Conservation (phyloP, 2,329 filamentous ascomycete genomes). For the Lachnellula suecica region DNA sequence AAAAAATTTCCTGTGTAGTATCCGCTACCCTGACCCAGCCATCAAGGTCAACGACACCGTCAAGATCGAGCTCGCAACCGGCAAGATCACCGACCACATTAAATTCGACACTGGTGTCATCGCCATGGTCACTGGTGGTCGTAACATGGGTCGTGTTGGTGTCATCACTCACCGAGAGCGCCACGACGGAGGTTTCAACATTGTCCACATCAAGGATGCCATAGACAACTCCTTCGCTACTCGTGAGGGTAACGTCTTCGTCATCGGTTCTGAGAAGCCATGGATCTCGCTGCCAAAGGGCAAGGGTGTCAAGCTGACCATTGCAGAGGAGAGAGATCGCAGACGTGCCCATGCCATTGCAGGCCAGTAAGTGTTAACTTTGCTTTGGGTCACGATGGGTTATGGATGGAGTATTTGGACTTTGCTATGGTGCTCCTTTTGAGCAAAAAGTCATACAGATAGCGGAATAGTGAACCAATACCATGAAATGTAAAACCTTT, state of each 20-base stretch:
- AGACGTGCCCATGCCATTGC: conserved; percentile 65
- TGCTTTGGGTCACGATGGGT: conserved; percentile 24
- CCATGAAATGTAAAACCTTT: conserved; percentile 22
- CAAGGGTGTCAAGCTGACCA: conserved; percentile 99
- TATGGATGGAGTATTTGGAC: conserved; percentile 33
- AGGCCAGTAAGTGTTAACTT: conserved; percentile 30
- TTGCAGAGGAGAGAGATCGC: conserved; percentile 98
- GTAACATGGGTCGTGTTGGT: conserved; percentile 99
- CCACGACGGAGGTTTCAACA: conserved; percentile 99
- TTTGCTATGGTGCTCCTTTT: conserved; percentile 26
- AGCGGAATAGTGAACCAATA: conserved; percentile 33
- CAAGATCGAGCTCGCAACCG: conserved; percentile 95
- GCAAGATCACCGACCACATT: conserved; percentile 98
- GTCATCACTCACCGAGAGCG: conserved; percentile 99
- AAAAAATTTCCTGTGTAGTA: conserved; percentile 56
- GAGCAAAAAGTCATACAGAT: conserved; percentile 26
- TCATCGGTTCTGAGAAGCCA: conserved; percentile 98
- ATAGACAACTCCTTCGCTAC: conserved; percentile 99
- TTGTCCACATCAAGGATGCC: conserved; percentile 99
- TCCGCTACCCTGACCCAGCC: conserved; percentile 96
- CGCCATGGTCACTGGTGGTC: conserved; percentile 98
- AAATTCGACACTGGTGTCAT: conserved; percentile 98
- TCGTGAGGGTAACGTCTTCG: conserved; percentile 99
- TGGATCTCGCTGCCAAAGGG: conserved; percentile 99
- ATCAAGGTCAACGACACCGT: conserved; percentile 99